A percentile compares a stretch with the other conserved stretches of the same genome.
phyloP scores from a whole-genome alignment of 495 filamentous ascomycete species.

The Letharia lupina region DNA sequence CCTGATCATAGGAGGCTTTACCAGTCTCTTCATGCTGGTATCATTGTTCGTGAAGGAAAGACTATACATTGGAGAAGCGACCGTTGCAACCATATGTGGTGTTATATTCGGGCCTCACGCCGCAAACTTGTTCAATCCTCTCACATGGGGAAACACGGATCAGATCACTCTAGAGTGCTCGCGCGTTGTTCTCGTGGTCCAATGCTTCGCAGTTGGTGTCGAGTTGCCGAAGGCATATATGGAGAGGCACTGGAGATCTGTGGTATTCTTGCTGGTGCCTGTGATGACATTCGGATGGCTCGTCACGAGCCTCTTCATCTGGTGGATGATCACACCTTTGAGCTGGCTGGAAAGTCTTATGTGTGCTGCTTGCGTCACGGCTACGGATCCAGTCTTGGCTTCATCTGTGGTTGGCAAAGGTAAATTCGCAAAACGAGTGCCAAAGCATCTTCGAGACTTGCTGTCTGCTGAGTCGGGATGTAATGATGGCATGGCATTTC shows the following conservation, averaged over 20 bases:
- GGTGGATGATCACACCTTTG: slow-evolving; percentile 81
- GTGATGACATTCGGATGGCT: slow-evolving; percentile 99
- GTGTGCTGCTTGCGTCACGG: slow-evolving; percentile 88
- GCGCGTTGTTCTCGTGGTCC: slow-evolving; percentile 92
- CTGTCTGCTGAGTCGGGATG: slow-evolving; percentile 96
- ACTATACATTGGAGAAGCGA: slow-evolving; percentile 97
- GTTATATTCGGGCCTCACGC: slow-evolving; percentile 97
- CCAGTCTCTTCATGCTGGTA: slow-evolving; percentile 95
- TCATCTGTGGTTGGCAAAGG: slow-evolving; percentile 98
- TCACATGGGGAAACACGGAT: slow-evolving; percentile 84
- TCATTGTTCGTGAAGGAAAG: slow-evolving; percentile 97
- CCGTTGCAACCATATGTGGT: slow-evolving; percentile 89
- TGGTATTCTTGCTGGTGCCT: slow-evolving; percentile 77
- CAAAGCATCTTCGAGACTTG: slow-evolving; percentile 91
- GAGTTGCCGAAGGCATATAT: slow-evolving; percentile 96
- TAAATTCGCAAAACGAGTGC: slow-evolving; percentile 94
- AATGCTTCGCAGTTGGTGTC: slow-evolving; percentile 98
- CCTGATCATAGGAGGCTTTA: slow-evolving; percentile 96
- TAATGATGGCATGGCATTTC: slow-evolving; percentile 99
- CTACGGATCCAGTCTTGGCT: slow-evolving; percentile 94
- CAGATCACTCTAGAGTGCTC: slow-evolving; percentile 96
- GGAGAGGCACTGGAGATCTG: slow-evolving; percentile 95
- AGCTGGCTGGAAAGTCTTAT: slow-evolving; percentile 83
- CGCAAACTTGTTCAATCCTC: slow-evolving; percentile 80
- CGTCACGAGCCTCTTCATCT: slow-evolving; percentile 87